Base-by-base conservation (phyloP, 2,329 filamentous ascomycete genomes). In the Aspergillus sojae region DNA sequence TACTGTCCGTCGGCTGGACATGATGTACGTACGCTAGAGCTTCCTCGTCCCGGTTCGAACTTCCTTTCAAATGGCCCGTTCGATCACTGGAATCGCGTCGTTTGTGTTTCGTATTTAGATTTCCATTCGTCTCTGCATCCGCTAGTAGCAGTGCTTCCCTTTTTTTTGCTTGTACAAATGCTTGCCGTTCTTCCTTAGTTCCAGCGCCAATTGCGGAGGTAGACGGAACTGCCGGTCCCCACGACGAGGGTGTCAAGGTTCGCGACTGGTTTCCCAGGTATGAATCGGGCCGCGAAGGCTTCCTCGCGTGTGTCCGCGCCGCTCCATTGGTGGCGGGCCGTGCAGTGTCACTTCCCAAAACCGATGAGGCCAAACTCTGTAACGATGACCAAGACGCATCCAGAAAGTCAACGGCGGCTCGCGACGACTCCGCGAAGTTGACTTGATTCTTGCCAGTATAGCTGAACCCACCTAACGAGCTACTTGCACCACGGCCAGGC, bases 11-110 rank as follows among this genome's bases (percentile, higher is more conserved):
- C 16, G 89, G 86, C 70, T 89, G 86, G 21, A 98, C 92, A 71
- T 91, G 89, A 78, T 99, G 95, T 58, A 98, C 84, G 77, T 98
- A 99, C 21, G 94, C 94, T 66, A 98, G 81, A 26, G 92, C 91
- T 69, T 96, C 91, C 69, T 88, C 84, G 39, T 90, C 88, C 39
- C 88, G 84, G 57, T 89, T 85, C 12, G 75, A 72, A 34, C 77
- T 71, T 45, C 69, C 65, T 12, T 69, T 68, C n/a, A 66, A 66
- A 11, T 70, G 70, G 43, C 70, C 69, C 30, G 70, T 62, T 34
- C 70, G 72, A 48, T 80, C 81, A 43, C 76, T 72, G 0, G 81
- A 83, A 65, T 79, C 79, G 59, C 81, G 78, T 65, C 81, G 75
- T 70, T 84, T 84, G 64, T 81, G 80, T 52, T 75, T 75, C 16